These are phyloP conservation scores for Flaveria trinervia DNA, from an alignment of 129 eudicot species.

Conservation along the genomic window DNA sequence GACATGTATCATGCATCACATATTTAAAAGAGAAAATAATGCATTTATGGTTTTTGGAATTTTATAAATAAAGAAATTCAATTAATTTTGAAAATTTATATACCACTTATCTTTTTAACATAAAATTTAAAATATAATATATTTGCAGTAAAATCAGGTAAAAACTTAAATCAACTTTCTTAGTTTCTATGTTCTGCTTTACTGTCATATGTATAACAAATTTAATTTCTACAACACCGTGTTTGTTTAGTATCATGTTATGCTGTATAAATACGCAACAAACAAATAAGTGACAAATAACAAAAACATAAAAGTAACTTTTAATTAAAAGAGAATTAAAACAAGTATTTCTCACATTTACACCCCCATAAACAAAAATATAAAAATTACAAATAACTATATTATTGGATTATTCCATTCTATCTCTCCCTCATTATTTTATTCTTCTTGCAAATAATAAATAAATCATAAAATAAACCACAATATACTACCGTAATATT, in stretches of 20 bases:
- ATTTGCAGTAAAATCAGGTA: not conserved
- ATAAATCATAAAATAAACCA: constrained; percentile 48
- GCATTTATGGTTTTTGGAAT: constrained; percentile 2
- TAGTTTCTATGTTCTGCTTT: not conserved
- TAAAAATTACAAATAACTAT: constrained; percentile 38
- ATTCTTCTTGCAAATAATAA: constrained; percentile 53
- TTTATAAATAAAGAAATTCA: not conserved
- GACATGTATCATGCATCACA: constrained; percentile 3
- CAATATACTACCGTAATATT: constrained; percentile 42
- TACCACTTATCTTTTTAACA: not conserved
- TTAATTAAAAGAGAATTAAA: constrained; percentile 28
- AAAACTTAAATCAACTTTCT: not conserved
- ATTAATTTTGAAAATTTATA: not conserved
- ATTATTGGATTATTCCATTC: constrained; percentile 43
- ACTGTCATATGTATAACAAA: not conserved
- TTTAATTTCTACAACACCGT: too few relatives aligned
- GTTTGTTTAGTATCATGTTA: too few relatives aligned
- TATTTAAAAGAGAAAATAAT: not conserved
- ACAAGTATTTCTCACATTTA: constrained; percentile 49
- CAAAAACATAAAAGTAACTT: not conserved
- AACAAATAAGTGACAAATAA: not conserved
- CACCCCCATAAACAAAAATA: constrained; percentile 49
- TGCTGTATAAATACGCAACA: not conserved
- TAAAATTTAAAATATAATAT: not conserved
- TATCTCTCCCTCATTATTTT: constrained; percentile 41